Percentiles rank a stretch among this genome's conserved stretches.
These are phyloP conservation scores for Yamadazyma trypodendri DNA, from an alignment of 1,139 yeast species.

Conservation along the genomic window DNA sequence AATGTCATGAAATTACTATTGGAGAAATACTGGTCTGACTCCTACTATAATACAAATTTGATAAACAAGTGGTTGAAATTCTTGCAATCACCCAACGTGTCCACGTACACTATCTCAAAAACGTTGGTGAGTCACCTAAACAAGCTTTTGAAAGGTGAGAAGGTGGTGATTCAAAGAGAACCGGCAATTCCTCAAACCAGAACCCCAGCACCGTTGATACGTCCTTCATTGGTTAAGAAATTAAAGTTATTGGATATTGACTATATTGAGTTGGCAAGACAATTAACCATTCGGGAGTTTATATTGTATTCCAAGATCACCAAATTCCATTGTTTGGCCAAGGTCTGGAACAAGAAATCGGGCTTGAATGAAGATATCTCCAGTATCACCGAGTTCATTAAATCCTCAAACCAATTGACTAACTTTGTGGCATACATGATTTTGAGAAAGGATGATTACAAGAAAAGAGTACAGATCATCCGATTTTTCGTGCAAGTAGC, in stretches of 20 bases:
- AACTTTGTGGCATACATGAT: conserved; percentile 83
- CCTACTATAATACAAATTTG: conserved; percentile 52
- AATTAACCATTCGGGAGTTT: conserved; percentile 78
- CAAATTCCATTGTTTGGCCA: conserved; percentile 72
- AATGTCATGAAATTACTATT: conserved; percentile 70
- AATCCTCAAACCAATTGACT: conserved; percentile 80
- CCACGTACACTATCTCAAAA: conserved; percentile 35
- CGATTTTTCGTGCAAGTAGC: conserved; percentile 81
- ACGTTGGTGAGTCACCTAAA: conserved; percentile 25
- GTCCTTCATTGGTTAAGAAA: conserved; percentile 36
- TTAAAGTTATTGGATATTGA: conserved; percentile 66
- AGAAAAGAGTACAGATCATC: conserved; percentile 68
- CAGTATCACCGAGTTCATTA: conserved; percentile 64
- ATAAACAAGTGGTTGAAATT: conserved; percentile 57
- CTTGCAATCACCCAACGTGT: conserved; percentile 46
- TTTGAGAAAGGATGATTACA: conserved; percentile 58
- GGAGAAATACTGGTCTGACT: conserved; percentile 75
- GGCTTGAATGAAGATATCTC: conserved; percentile 54
- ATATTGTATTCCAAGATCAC: conserved; percentile 65
- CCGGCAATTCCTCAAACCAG: conserved; percentile 30
- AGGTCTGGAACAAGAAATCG: conserved; percentile 74
- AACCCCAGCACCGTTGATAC: conserved; percentile 45
- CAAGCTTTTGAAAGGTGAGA: conserved; percentile 32
- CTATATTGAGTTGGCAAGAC: conserved; percentile 77
- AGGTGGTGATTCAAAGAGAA: conserved; percentile 28